phyloP scores from a whole-genome alignment of 331 rosid species.

The Acacia concinna region DNA sequence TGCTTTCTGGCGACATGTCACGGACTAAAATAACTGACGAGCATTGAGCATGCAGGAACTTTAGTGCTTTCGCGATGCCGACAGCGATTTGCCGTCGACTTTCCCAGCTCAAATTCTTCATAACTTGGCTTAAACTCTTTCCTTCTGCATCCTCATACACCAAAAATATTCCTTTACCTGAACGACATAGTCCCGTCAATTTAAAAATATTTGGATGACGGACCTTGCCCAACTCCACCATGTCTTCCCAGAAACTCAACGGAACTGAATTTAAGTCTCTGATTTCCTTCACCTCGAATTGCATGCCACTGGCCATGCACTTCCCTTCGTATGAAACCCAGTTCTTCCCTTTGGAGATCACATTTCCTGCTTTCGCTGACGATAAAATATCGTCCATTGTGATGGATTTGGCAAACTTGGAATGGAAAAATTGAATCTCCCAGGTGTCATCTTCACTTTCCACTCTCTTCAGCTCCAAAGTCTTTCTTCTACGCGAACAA shows the following conservation, averaged over 20 bases:
- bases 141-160: slow-evolving; percentile 53
- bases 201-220: slow-evolving; percentile 57
- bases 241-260: slow-evolving; percentile 51
- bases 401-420: slow-evolving; percentile 39
- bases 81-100: slow-evolving; percentile 54
- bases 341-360: slow-evolving; percentile 44
- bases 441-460: slow-evolving; percentile 65
- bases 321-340: slow-evolving; percentile 51
- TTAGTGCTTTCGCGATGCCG: slow-evolving; percentile 63
- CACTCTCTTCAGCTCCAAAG: slow-evolving; percentile 40
- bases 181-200: slow-evolving; percentile 57
- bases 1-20: slow-evolving; percentile 51
- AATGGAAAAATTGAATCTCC: slow-evolving; percentile 65
- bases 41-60: slow-evolving; percentile 48
- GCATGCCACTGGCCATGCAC: slow-evolving; percentile 39
- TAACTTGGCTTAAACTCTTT: slow-evolving; percentile 38
- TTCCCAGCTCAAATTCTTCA: slow-evolving; percentile 63
- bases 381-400: slow-evolving; percentile 50
- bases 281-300: slow-evolving; percentile 57
- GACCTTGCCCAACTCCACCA: slow-evolving; percentile 49
- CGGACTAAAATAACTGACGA: slow-evolving; percentile 48
- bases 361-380: slow-evolving; percentile 48
- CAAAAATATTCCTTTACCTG: slow-evolving; percentile 56
- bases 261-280: slow-evolving; percentile 37
- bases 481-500: slow-evolving; percentile 43